Conservation (phyloP, 2,329 filamentous ascomycete genomes). For the Colletotrichum theobromicola region DNA sequence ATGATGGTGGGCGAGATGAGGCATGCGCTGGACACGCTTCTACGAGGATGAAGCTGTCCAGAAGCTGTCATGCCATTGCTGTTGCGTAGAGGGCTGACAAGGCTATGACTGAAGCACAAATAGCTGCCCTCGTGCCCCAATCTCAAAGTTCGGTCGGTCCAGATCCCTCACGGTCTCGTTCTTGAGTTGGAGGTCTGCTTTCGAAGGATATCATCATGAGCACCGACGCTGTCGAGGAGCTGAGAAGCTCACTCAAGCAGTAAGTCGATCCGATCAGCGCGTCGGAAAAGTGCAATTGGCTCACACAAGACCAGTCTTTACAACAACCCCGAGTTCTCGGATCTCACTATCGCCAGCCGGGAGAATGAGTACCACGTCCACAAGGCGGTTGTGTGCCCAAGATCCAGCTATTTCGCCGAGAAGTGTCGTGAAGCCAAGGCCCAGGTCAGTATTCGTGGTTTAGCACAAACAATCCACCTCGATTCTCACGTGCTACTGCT, state of each 20-base stretch:
- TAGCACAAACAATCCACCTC: not conserved
- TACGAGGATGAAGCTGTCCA: not conserved
- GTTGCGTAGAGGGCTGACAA: not conserved
- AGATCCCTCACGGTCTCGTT: not conserved
- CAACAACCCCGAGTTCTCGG: not conserved
- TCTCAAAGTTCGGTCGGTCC: not conserved
- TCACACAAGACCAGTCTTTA: not conserved
- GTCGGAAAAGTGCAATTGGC: not conserved
- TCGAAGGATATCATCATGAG: not conserved
- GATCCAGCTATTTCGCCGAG: not conserved
- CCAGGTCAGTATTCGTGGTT: not conserved
- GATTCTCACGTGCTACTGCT: not conserved
- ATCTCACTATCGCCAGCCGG: not conserved
- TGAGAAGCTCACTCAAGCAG: not conserved
- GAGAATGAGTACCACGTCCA: not conserved
- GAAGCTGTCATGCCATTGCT: not conserved
- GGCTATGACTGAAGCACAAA: not conserved
- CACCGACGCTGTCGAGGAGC: not conserved
- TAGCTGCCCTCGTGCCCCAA: not conserved
- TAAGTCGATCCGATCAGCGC: not conserved
- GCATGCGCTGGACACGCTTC: not conserved
- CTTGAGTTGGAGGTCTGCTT: not conserved
- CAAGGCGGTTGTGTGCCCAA: constrained; percentile 10
- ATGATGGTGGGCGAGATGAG: not conserved
- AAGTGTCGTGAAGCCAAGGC: not conserved